Percentiles rank a stretch among this genome's conserved stretches.
Conservation (phyloP, 306 rosid species). For the Casuarina cunninghamiana region DNA sequence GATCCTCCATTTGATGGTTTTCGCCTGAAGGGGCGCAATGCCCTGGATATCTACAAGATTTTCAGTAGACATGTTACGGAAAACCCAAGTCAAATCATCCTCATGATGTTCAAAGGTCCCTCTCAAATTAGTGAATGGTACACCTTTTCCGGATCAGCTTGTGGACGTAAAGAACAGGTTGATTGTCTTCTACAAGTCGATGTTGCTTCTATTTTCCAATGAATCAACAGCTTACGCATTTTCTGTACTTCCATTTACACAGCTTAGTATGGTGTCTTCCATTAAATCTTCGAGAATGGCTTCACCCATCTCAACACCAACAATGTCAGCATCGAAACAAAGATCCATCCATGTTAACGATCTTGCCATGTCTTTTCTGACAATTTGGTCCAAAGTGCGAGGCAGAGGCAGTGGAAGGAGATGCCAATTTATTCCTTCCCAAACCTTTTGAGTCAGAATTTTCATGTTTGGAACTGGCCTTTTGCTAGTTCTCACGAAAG, state of each 20-base stretch:
- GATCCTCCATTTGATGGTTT: slow-evolving; percentile 22
- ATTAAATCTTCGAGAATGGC: slow-evolving; percentile 72
- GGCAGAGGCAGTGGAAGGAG: slow-evolving; percentile 69
- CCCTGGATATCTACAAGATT: slow-evolving; percentile 29
- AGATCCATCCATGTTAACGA: slow-evolving; percentile 73
- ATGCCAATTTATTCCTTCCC: slow-evolving; percentile 75
- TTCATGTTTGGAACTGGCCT: slow-evolving; percentile 49
- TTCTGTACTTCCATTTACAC: slow-evolving; percentile 30
- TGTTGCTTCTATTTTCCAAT: slow-evolving; percentile 27
- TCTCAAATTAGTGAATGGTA: not conserved
- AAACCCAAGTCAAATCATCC: slow-evolving; percentile 30
- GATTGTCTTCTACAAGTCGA: slow-evolving; percentile 33
- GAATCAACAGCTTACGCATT: slow-evolving; percentile 25
- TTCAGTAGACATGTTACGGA: slow-evolving; percentile 31
- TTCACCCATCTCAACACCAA: slow-evolving; percentile 70
- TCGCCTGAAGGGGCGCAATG: slow-evolving; percentile 6
- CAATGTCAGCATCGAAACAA: slow-evolving; percentile 57
- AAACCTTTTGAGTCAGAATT: slow-evolving; percentile 45
- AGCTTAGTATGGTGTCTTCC: slow-evolving; percentile 65
- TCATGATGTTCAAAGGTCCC: slow-evolving; percentile 26
- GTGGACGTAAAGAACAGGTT: slow-evolving; percentile 23
- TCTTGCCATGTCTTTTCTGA: slow-evolving; percentile 76
- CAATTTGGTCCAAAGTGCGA: slow-evolving; percentile 74
- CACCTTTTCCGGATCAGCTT: not conserved
- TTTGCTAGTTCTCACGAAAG: slow-evolving; percentile 45